Conservation (phyloP, 2,329 filamentous ascomycete species). For the Aspergillus luchuensis region DNA sequence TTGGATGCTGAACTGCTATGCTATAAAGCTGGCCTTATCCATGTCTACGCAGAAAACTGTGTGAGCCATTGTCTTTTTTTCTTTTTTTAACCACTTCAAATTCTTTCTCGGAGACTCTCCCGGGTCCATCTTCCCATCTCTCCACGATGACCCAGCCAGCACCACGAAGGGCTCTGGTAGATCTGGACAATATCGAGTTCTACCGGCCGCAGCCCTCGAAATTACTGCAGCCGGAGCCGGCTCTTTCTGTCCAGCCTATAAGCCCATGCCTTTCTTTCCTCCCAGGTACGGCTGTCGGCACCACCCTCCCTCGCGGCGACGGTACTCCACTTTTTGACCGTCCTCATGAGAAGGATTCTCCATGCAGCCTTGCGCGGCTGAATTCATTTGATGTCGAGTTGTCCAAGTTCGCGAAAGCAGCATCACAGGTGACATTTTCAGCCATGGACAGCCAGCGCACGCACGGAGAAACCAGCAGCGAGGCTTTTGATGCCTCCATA, state of each 20-base stretch:
- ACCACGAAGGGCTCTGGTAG: constrained; percentile 7
- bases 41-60: constrained; percentile 8
- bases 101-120: constrained; percentile 5
- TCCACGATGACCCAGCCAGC: constrained; percentile 10
- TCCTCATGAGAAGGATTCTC: constrained; percentile 7
- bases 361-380: constrained; percentile 5
- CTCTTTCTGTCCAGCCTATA: constrained; percentile 4
- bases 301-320: constrained; percentile 8
- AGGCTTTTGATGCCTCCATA: constrained; percentile 10
- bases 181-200: constrained; percentile 15
- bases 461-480: constrained; percentile 3
- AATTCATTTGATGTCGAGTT: constrained; percentile 13
- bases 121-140: constrained; percentile 8
- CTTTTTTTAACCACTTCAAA: neutral
- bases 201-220: constrained; percentile 11
- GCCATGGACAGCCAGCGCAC: constrained; percentile 5
- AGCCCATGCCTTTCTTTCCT: constrained; percentile 1
- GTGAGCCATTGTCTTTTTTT: constrained; percentile 10
- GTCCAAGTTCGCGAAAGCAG: constrained; percentile 5
- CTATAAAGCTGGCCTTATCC: constrained; percentile 12
- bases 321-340: constrained; percentile 7
- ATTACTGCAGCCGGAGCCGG: constrained; percentile 7
- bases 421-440: constrained; percentile 8
- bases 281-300: neutral
- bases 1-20: constrained; percentile 11